phyloP scores from a whole-genome alignment of 1,284 basidiomycete genomes.

The Trichosporon sp. region DNA sequence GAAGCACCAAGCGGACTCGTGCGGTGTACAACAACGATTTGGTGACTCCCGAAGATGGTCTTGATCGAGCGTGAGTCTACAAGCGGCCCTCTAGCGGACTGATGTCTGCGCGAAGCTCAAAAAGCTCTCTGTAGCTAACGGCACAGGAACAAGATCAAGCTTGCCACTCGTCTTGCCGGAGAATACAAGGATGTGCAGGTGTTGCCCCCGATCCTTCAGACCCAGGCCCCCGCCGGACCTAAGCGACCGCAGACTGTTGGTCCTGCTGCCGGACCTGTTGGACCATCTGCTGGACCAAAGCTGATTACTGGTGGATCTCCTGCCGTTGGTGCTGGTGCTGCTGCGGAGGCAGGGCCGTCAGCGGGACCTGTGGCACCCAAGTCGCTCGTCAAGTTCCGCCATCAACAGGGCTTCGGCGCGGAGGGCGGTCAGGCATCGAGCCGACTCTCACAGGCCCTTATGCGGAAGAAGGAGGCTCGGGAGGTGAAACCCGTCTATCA shows the following conservation, averaged over 20 bases:
- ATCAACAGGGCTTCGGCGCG: slow-evolving; percentile 49
- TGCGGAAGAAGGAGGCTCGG: slow-evolving; percentile 82
- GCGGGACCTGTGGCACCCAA: slow-evolving; percentile 21
- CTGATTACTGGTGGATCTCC: slow-evolving; percentile 8
- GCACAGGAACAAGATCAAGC: slow-evolving; percentile 50
- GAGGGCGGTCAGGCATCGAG: slow-evolving; percentile 49
- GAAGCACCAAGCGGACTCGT: slow-evolving; percentile 50
- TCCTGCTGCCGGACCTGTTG: slow-evolving; percentile 60
- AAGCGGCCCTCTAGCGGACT: too few species aligned
- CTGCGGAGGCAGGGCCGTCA: neutral
- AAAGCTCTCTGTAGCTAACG: too few species aligned
- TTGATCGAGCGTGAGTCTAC: slow-evolving; percentile 48
- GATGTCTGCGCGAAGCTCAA: too few species aligned
- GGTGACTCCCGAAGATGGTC: slow-evolving; percentile 29
- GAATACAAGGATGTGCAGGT: slow-evolving; percentile 85
- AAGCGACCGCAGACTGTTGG: slow-evolving; percentile 56
- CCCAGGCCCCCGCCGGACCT: slow-evolving; percentile 70
- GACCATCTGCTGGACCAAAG: slow-evolving; percentile 35
- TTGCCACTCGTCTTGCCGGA: slow-evolving; percentile 64
- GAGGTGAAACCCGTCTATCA: slow-evolving; percentile 93
- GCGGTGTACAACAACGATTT: slow-evolving; percentile 47
- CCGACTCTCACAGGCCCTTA: slow-evolving; percentile 76
- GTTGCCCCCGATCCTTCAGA: slow-evolving; percentile 72
- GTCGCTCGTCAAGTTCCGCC: slow-evolving; percentile 48
- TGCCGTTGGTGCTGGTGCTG: neutral